phyloP scores from a whole-genome alignment of 1,284 basidiomycete genomes.

The Cronartium quercuum region DNA sequence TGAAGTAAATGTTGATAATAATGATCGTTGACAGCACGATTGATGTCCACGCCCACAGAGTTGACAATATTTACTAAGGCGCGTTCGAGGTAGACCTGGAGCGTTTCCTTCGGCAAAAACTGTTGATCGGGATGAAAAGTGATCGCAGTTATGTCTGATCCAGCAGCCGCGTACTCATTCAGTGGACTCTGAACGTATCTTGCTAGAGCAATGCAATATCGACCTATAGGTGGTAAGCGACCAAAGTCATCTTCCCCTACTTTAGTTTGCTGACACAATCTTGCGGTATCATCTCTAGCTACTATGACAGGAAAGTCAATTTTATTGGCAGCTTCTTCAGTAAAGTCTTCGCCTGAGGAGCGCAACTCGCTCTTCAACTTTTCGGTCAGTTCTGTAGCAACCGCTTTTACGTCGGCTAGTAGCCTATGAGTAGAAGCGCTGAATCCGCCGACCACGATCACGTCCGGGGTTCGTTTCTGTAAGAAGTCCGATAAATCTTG shows the following conservation, averaged over 20 bases:
- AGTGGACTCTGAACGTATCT: constrained; percentile 89
- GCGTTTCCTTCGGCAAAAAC: constrained; percentile 76
- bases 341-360: neutral
- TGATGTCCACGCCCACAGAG: constrained; percentile 90
- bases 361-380: constrained; percentile 25
- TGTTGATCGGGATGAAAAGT: constrained; percentile 73
- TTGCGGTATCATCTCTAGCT: constrained; percentile 82
- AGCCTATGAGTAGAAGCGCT: constrained; percentile 44
- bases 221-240: constrained; percentile 68
- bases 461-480: constrained; percentile 73
- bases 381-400: constrained; percentile 41
- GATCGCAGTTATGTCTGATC: constrained; percentile 69
- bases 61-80: constrained; percentile 83
- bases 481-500: constrained; percentile 67
- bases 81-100: constrained; percentile 74
- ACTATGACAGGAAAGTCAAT: constrained; percentile 67
- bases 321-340: constrained; percentile 12
- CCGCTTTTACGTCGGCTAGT: constrained; percentile 32
- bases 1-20: constrained; percentile 84
- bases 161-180: constrained; percentile 84
- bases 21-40: constrained; percentile 74
- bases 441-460: constrained; percentile 77
- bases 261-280: constrained; percentile 85
- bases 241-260: constrained; percentile 81
- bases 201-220: constrained; percentile 90